Evolutionary conservation across 805 yeast genomes (phyloP), one percentile per base, ranked within the genome.

Genomic region (Kockiozyma suomiensis): DNA sequence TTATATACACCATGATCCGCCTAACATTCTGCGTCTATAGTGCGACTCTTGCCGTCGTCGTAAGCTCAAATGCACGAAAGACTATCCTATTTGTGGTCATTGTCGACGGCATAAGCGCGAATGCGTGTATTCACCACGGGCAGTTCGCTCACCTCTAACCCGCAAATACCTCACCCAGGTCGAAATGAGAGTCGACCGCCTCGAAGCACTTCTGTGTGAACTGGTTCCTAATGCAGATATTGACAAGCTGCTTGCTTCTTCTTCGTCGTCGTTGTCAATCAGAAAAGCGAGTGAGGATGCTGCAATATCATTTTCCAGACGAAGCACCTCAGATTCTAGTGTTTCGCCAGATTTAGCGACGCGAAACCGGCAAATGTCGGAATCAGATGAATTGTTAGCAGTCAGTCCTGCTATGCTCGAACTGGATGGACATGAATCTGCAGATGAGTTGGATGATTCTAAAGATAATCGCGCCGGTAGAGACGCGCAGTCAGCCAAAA

Each of bases 1-100:
- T n/a, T n/a, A n/a, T n/a, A n/a, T n/a, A n/a, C n/a, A n/a, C n/a
- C n/a, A n/a, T n/a, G n/a, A n/a, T n/a, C n/a, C n/a, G n/a, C n/a
- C 28, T 35, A 17, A 32, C 23, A 21, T 4, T 30, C 38, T 17
- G 32, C 23, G 21, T 12, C 43, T 4, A 8, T 50, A 71, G 80
- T 90, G 97, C 73, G 96, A 90, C 72, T 85, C 92, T 2, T 90
- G 97, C 71, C 81, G 96, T 38, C 82, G 84, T 66, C 79, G 94
- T 56, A 90, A 90, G 73, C 78, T 89, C 61, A 86, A 85, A 45
- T 90, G 97, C 71, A 84, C 96, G 32, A 90, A 88, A 69, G 89
- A 85, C 61, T 78, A 74, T 28, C 97, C 96, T 1, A 82, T 81
- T 64, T 90, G 96, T 70, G 76, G 85, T 47, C 88, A 88, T 69